Evolutionary conservation across 2,329 filamentous ascomycete genomes (phyloP).

Genomic region (Decorospora gaudefroyi): DNA sequence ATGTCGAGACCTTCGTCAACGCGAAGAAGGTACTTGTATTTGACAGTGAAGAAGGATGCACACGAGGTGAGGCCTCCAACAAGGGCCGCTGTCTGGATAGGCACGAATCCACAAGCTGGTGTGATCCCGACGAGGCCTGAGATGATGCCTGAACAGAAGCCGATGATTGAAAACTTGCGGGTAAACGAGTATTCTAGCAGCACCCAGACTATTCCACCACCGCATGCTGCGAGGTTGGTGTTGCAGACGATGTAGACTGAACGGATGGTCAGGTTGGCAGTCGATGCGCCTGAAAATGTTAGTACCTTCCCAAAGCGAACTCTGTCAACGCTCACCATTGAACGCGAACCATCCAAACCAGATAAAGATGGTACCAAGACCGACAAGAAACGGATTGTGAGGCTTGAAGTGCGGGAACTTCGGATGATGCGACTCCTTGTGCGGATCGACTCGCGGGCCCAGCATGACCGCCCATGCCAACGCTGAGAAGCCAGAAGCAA

Average conservation of each 20-base stretch:
- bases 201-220: conserved; percentile 60
- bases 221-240: conserved; percentile 62
- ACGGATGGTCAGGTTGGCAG: conserved; percentile 58
- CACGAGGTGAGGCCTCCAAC: conserved; percentile 59
- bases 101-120: conserved; percentile 60
- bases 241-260: conserved; percentile 62
- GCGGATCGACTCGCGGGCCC: conserved; percentile 67
- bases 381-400: conserved; percentile 74
- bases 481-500: conserved; percentile 71
- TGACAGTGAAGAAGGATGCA: conserved; percentile 54
- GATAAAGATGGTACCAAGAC: conserved; percentile 69
- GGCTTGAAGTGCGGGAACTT: conserved; percentile 67
- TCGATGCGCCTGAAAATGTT: conserved; percentile 33
- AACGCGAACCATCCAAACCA: conserved; percentile 47
- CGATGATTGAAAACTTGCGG: conserved; percentile 57
- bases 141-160: conserved; percentile 60
- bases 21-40: conserved; percentile 56
- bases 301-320: not conserved
- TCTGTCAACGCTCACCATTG: conserved; percentile 45
- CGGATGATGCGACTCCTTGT: conserved; percentile 52
- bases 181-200: conserved; percentile 58
- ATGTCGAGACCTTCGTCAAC: conserved; percentile 65
- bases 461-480: conserved; percentile 75
- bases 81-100: conserved; percentile 57
- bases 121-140: conserved; percentile 63